Evolutionary conservation across 2,329 filamentous ascomycete genomes (phyloP), one percentile per base, ranked within the genome.

Genomic region (Lachnellula subtilissima): DNA sequence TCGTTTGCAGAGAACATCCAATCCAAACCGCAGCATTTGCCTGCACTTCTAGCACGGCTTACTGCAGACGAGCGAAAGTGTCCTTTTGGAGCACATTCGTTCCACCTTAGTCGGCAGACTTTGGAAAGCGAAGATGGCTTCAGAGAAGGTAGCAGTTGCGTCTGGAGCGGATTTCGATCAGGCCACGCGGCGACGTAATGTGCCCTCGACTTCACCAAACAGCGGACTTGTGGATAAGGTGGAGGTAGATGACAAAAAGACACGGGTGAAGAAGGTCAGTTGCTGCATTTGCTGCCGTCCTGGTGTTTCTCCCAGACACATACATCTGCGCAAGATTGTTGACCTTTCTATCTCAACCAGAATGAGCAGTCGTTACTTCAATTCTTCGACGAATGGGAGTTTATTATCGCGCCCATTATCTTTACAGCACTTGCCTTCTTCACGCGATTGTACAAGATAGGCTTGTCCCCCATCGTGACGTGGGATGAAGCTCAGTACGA

Each of bases 401-500:
- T 79, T 69, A 67, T 86, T 67, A 77, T 85, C 69, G 79, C 81
- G 61, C 80, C 84, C 53, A 69, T 86, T 66, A 68, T 87, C 69
- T 83, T 86, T 73, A 82, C 82, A 57, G 67, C 77, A 62, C 71
- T 86, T 53, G 82, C 85, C 55, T 76, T 86, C 73, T 85, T 86
- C 71, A 88, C 85, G 40, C 78, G 85, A 61, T 71, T 88, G 61
- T 88, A 81, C 74, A 87, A 86, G 75, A 88, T 88, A 69, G 85
- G 85, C 55, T 73, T 86, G 72, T 89, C 86, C 47, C 79, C 83
- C 59, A 89, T 89, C 65, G 86, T 89, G 57, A 89, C 86, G 48
- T 89, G 86, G 86, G 86, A 89, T 71, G 86, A 89, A 76, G 86
- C 86, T 65, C 86, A 89, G 83, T 87, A 83, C 72, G 82, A 66